Base-by-base conservation (phyloP, 208 protist species). In the Novymonas esmeraldas region DNA sequence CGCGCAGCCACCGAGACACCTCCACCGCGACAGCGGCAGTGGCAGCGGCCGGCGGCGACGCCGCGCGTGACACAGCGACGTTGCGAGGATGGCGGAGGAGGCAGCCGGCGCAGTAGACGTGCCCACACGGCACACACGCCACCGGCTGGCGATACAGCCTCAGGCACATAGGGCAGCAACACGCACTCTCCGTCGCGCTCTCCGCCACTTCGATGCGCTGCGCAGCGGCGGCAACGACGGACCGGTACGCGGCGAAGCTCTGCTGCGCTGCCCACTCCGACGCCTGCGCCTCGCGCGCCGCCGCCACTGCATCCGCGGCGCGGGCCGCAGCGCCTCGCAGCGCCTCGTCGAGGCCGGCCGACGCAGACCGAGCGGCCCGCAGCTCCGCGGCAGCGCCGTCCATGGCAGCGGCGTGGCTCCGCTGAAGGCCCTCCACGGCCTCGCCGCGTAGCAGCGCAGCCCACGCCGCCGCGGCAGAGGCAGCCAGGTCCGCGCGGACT, bases 111-210 rank as follows among this genome's bases (percentile, higher is more conserved):
- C 92, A 97, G 68, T 83, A 94, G 3, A 86, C 81, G 75, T 97
- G 92, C 11, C 92, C 92, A 54, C 92, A 97, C n/a, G 92, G 92
- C 16, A 81, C 82, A 54, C 88, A 97, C 4, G 85, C 85, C 16
- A 89, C 42, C 22, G 92, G 89, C 9, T 64, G 41, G 34, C 24
- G 5, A 16, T 86, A 81, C 22, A 94, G 76, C 70, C 84, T 59
- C 18, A 97, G 66, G 60, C 92, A 97, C 7, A 78, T 7, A 3
- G 81, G 54, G 39, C 92, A 97, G 52, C 78, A 81, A 61, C 84
- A 95, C 3, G 73, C 64, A 64, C 85, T 90, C 70, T 95, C 89
- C 9, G 73, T 87, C 11, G 92, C 84, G 70, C 87, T 81, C 65
- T 95, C 92, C 6, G 84, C 85, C 9, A 78, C 78, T 28, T 89